Base-by-base conservation (phyloP, 805 yeast species). In the Soucietia sequanensis region DNA sequence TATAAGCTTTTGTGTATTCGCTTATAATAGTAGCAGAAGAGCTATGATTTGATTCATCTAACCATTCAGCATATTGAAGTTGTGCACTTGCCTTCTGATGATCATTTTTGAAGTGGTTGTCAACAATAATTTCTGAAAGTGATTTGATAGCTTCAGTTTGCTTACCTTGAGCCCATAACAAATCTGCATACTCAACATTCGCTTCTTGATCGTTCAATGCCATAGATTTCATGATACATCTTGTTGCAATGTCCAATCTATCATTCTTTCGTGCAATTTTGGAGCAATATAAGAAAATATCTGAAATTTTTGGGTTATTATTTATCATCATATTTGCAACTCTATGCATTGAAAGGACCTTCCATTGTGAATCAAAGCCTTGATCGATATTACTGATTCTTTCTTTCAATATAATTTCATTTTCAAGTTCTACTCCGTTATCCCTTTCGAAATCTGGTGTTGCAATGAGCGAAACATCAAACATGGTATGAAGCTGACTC, bases 161-260 rank as follows among this genome's bases (percentile, higher is more conserved):
- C 43, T 88, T 95, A 1, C 95, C 96, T 52, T 85, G 87, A 3
- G 80, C 82, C 97, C 98, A 91, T 25, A 88, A 58, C 6, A 93
- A 68, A 38, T 84, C 80, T 0, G 96, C 82, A 56, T 84, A 82
- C 53, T 89, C 95, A 25, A 84, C 59, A 39, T 81, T 82, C 5
- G 84, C 81, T 8, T 65, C 67, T 11, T 62, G 52, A 21, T 65
- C 61, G 13, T 59, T 48, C 7, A 62, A 42, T 2, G 65, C 60
- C 58, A 76, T 63, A 1, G 87, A 88, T 47, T 78, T 70, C 51
- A 84, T 72, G 15, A 84, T 74, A 6, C 81, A 71, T 14, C 80
- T 73, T 2, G 87, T 78, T 0, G 96, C 83, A 24, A 87, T 68
- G 47, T 86, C 93, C 3, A 81, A 61, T 39, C 90, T 72, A 7